phyloP scores from a whole-genome alignment of 1,139 yeast genomes.

The Taphrina pruni region DNA sequence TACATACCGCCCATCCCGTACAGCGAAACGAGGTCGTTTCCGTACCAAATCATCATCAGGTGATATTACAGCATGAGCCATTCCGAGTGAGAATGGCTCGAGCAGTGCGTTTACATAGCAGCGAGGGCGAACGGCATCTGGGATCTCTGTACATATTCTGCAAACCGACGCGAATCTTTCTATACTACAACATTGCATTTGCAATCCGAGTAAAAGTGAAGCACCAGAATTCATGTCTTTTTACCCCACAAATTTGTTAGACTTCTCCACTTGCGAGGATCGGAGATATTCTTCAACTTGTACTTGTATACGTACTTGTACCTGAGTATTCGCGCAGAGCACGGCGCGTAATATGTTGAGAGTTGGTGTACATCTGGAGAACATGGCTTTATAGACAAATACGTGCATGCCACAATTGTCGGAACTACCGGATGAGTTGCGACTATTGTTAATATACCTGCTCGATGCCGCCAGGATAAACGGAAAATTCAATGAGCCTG shows the following conservation, averaged over 20 bases:
- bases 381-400: not conserved
- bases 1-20: conserved; percentile 79
- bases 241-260: conserved; percentile 6
- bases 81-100: not conserved
- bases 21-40: conserved; percentile 70
- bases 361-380: not conserved
- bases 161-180: too few species aligned
- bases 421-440: conserved; percentile 18
- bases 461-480: conserved; percentile 15
- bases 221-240: too few species aligned
- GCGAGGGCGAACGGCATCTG: not conserved
- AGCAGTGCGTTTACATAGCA: not conserved
- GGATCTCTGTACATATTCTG: not conserved
- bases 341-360: not conserved
- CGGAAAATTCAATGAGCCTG: not conserved
- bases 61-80: not conserved
- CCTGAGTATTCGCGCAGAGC: not conserved
- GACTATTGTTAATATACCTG: conserved; percentile 17
- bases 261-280: not conserved
- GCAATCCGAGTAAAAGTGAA: too few species aligned
- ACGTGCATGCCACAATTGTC: conserved; percentile 7
- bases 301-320: not conserved
- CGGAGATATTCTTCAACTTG: not conserved
- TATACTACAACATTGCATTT: too few species aligned
- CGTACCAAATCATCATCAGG: conserved; percentile 56